A percentile compares a stretch with the other conserved stretches of the same genome.
Evolutionary conservation across 441 rosid species (phyloP).

Genomic region (Theobroma grandiflorum): DNA sequence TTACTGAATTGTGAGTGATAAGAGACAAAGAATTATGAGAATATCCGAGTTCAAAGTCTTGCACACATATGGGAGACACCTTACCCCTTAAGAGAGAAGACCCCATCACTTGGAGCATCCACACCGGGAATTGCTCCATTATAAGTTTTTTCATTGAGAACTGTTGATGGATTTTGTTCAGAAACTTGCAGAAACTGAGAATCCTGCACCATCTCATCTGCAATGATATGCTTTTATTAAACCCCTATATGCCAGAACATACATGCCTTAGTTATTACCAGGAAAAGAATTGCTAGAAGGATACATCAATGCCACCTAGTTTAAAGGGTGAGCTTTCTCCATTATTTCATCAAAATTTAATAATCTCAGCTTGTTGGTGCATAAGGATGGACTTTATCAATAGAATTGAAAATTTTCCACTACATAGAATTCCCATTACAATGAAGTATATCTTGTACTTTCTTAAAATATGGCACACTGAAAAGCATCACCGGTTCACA

Average conservation of each 20-base stretch:
- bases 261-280: slow-evolving; percentile 25
- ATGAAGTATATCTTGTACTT: slow-evolving; percentile 25
- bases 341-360: slow-evolving; percentile 31
- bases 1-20: background rate
- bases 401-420: slow-evolving; percentile 31
- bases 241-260: slow-evolving; percentile 29
- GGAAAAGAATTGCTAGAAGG: slow-evolving; percentile 31
- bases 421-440: slow-evolving; percentile 44
- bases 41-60: slow-evolving; percentile 5
- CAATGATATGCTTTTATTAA: slow-evolving; percentile 48
- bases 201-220: slow-evolving; percentile 62
- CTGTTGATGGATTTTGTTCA: slow-evolving; percentile 45
- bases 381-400: slow-evolving; percentile 19
- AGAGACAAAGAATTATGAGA: slow-evolving; percentile 1
- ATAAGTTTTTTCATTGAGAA: slow-evolving; percentile 45
- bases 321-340: slow-evolving; percentile 23
- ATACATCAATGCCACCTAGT: slow-evolving; percentile 21
- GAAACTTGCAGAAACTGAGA: slow-evolving; percentile 46
- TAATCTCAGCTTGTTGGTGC: slow-evolving; percentile 17
- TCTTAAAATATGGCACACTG: slow-evolving; percentile 17
- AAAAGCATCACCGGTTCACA: slow-evolving; percentile 40
- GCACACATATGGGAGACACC: slow-evolving; percentile 32
- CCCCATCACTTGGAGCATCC: slow-evolving; percentile 34
- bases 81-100: slow-evolving; percentile 63
- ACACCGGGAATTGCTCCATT: slow-evolving; percentile 41